phyloP scores from a whole-genome alignment of 306 rosid species.

The Dicorynia guianensis region DNA sequence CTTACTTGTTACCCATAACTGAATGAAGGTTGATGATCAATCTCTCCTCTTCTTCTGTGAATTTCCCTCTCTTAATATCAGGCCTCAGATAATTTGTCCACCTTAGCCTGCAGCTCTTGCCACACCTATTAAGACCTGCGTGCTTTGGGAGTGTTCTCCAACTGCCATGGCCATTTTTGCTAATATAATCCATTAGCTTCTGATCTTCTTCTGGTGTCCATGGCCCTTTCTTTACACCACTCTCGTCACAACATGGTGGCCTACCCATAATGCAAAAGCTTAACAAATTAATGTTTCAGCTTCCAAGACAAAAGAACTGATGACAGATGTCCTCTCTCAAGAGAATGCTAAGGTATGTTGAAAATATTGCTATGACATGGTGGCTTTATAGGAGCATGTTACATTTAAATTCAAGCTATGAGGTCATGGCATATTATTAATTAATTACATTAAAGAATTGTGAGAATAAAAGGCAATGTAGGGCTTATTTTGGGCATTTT shows the following conservation, averaged over 20 bases:
- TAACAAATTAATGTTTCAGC: not conserved
- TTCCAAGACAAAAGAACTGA: conserved; percentile 8
- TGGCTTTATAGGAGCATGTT: conserved; percentile 63
- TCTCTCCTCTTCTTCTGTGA: conserved; percentile 75
- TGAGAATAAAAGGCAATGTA: conserved; percentile 39
- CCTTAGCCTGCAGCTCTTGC: conserved; percentile 88
- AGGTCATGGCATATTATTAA: conserved; percentile 40
- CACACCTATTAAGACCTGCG: conserved; percentile 90
- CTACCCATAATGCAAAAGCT: conserved; percentile 66
- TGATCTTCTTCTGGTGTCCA: conserved; percentile 95
- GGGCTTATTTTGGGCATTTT: conserved; percentile 37
- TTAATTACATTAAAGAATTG: conserved; percentile 1
- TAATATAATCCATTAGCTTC: conserved; percentile 65
- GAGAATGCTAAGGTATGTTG: conserved; percentile 25
- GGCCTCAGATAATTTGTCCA: conserved; percentile 92
- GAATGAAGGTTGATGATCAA: conserved; percentile 84
- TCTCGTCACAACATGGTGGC: conserved; percentile 74
- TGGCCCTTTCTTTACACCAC: conserved; percentile 86
- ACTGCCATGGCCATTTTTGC: conserved; percentile 71
- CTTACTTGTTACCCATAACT: conserved; percentile 80
- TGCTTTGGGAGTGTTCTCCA: conserved; percentile 86
- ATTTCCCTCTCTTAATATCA: conserved; percentile 89
- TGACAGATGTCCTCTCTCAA: not conserved
- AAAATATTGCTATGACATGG: conserved; percentile 25
- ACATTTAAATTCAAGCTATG: conserved; percentile 50